Percentiles rank a stretch among this genome's conserved stretches.
Conservation (phyloP, 495 filamentous ascomycete species). For the Neurospora tetrasperma region DNA sequence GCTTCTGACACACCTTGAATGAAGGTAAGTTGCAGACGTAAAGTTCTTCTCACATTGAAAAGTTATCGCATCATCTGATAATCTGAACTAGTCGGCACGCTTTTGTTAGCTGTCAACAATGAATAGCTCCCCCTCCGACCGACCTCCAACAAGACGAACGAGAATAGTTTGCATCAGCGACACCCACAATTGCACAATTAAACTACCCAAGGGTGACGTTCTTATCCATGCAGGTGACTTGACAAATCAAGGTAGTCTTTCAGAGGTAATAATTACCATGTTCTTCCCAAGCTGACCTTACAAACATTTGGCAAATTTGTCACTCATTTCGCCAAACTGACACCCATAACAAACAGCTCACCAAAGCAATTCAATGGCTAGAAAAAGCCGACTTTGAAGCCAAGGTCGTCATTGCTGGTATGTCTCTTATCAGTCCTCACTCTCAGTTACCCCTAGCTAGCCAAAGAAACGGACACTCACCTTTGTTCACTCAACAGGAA, state of each 20-base stretch:
- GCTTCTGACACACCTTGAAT: too few species aligned
- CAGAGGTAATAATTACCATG: slow-evolving; percentile 17
- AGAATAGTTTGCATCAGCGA: slow-evolving; percentile 69
- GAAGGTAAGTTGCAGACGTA: too few species aligned
- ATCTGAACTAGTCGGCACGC: background rate
- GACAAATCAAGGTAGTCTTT: slow-evolving; percentile 63
- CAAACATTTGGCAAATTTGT: background rate
- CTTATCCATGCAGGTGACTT: slow-evolving; percentile 89
- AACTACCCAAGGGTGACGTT: slow-evolving; percentile 73
- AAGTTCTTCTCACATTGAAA: too few species aligned
- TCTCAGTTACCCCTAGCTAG: background rate
- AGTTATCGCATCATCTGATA: background rate
- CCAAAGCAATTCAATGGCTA: slow-evolving; percentile 63
- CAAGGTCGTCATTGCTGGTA: slow-evolving; percentile 80
- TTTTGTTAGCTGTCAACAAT: background rate
- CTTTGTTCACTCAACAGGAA: slow-evolving; percentile 38
- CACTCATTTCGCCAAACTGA: background rate
- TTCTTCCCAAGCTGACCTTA: background rate
- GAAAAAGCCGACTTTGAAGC: slow-evolving; percentile 61
- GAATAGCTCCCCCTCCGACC: background rate
- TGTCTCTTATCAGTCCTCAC: slow-evolving; percentile 19
- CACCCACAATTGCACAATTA: slow-evolving; percentile 63
- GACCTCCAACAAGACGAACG: slow-evolving; percentile 20
- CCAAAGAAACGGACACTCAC: background rate
- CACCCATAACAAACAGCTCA: slow-evolving; percentile 15